Conservation (phyloP, 2,329 filamentous ascomycete species). For the Aspergillus floridensis region DNA sequence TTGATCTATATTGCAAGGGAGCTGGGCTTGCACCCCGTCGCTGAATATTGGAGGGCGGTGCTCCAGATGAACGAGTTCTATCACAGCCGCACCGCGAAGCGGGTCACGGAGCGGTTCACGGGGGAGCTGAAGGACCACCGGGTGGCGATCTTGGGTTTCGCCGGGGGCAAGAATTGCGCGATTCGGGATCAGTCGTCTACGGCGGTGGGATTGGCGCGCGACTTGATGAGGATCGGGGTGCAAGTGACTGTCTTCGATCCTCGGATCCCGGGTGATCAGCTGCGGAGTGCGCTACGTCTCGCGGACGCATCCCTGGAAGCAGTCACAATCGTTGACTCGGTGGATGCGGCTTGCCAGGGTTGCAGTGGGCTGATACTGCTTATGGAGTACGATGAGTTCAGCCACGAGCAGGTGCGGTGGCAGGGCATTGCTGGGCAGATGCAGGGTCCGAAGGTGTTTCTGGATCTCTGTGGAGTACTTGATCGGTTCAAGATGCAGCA, state of each 20-base stretch:
- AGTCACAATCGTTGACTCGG: slow-evolving; percentile 6
- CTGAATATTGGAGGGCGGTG: slow-evolving; percentile 19
- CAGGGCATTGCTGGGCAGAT: slow-evolving; percentile 10
- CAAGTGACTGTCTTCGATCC: slow-evolving; percentile 9
- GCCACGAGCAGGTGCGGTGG: slow-evolving; percentile 8
- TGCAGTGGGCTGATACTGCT: slow-evolving; percentile 14
- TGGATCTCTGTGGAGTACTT: slow-evolving; percentile 10
- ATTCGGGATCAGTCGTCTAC: neutral
- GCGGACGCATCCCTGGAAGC: slow-evolving; percentile 3
- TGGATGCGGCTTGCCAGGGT: slow-evolving; percentile 12
- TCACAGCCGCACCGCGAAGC: neutral
- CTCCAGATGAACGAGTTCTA: slow-evolving; percentile 16
- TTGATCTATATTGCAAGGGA: slow-evolving; percentile 19
- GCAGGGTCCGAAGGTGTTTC: slow-evolving; percentile 9
- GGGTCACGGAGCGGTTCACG: neutral
- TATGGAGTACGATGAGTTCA: slow-evolving; percentile 8
- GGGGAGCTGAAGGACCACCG: slow-evolving; percentile 1
- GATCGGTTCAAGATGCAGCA: slow-evolving; percentile 16
- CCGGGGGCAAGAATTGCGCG: neutral
- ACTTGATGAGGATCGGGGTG: slow-evolving; percentile 8
- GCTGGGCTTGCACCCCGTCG: slow-evolving; percentile 17
- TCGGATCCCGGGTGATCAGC: neutral
- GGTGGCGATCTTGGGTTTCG: slow-evolving; percentile 11
- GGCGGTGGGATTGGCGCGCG: slow-evolving; percentile 5
- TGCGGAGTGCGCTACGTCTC: neutral